Conservation (phyloP, 257 asterid genomes). For the Ehretia macrophylla region DNA sequence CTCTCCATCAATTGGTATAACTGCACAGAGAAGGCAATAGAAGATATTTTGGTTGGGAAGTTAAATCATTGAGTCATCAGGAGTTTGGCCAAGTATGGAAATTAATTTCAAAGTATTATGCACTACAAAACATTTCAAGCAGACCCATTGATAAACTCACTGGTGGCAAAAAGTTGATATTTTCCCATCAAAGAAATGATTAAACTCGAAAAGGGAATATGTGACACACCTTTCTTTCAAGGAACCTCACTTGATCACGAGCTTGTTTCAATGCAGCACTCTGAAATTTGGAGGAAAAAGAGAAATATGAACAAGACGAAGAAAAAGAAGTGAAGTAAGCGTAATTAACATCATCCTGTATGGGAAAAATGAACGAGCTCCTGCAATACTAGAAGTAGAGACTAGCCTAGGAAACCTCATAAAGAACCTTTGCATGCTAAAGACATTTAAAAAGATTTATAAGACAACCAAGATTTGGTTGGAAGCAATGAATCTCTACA, state of each 20-base stretch:
- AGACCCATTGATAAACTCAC: not conserved
- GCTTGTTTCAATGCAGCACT: conserved; percentile 74
- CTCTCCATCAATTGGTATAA: conserved; percentile 70
- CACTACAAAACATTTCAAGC: not conserved
- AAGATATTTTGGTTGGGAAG: conserved; percentile 19
- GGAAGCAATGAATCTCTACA: conserved; percentile 5
- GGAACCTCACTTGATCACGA: conserved; percentile 64
- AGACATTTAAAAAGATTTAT: not conserved
- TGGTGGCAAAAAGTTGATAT: not conserved
- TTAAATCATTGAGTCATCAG: not conserved
- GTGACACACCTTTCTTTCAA: conserved; percentile 74
- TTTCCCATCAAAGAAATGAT: not conserved
- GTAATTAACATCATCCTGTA: not conserved
- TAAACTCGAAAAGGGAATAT: conserved; percentile 5
- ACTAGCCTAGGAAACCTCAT: not conserved
- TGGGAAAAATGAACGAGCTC: not conserved
- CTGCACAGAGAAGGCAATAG: conserved; percentile 38
- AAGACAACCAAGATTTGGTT: not conserved
- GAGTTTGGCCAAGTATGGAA: too few species aligned
- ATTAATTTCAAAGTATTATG: not conserved
- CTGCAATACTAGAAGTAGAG: not conserved
- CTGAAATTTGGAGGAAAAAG: conserved; percentile 38
- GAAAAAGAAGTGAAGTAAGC: too few species aligned
- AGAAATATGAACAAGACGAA: conserved; percentile 17
- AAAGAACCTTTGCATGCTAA: not conserved